These are phyloP conservation scores for Gymnopilus junonius DNA, from an alignment of 768 basidiomycete genomes.

Conservation along the genomic window DNA sequence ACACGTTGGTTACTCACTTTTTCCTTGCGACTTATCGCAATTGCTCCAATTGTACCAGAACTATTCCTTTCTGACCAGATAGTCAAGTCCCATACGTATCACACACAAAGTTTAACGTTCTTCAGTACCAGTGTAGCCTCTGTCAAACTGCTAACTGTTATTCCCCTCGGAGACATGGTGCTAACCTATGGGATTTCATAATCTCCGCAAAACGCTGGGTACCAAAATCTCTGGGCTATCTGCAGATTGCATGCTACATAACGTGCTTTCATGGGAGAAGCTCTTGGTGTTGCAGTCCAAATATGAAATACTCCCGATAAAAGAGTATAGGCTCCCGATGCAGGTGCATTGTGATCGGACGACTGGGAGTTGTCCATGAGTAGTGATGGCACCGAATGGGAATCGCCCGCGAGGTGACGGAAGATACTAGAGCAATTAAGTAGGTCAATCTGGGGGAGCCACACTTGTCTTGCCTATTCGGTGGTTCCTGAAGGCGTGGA, in stretches of 20 bases:
- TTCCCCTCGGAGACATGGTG: neutral
- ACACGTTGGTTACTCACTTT: neutral
- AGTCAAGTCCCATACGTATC: neutral
- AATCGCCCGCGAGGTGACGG: constrained; percentile 19
- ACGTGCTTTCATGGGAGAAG: neutral
- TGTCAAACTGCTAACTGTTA: neutral
- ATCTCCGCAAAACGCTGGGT: neutral
- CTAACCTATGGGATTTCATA: neutral
- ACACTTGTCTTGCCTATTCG: constrained; percentile 2
- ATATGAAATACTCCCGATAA: constrained; percentile 4
- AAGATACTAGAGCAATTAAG: constrained; percentile 12
- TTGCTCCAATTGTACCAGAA: constrained; percentile 4
- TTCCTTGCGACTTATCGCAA: neutral
- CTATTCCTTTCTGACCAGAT: neutral
- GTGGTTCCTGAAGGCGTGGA: constrained; percentile 28
- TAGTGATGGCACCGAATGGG: constrained; percentile 7
- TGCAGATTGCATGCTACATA: neutral
- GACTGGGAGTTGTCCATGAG: constrained; percentile 8
- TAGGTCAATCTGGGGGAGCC: constrained; percentile 12
- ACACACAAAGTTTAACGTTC: neutral
- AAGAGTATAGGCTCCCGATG: constrained; percentile 3
- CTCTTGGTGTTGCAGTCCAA: neutral
- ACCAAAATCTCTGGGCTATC: neutral
- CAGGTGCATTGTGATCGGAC: neutral
- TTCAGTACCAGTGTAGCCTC: neutral